phyloP scores from a whole-genome alignment of 441 rosid genomes.

The Sinapis alba region DNA sequence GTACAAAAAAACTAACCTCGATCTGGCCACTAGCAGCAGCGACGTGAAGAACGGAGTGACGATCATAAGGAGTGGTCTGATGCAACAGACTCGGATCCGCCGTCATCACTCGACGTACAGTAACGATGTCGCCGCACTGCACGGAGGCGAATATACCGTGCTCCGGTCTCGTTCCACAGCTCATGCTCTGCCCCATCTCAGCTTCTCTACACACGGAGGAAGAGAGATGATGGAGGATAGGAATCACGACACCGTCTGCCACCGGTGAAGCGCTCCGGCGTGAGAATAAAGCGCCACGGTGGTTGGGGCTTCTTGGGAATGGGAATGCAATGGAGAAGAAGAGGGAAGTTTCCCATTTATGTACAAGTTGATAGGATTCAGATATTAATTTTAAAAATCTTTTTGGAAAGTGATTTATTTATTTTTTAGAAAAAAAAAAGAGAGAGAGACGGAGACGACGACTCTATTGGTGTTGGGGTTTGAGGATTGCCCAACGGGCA shows the following conservation, averaged over 20 bases:
- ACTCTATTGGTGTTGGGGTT: background rate
- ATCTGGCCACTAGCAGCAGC: slow-evolving; percentile 98
- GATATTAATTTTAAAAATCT: slow-evolving; percentile 25
- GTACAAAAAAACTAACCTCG: slow-evolving; percentile 55
- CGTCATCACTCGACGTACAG: slow-evolving; percentile 52
- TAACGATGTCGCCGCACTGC: slow-evolving; percentile 64
- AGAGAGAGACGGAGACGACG: background rate
- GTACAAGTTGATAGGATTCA: slow-evolving; percentile 28
- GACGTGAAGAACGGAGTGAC: slow-evolving; percentile 80
- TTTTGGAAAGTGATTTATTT: background rate
- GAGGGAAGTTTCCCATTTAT: slow-evolving; percentile 43
- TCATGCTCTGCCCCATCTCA: slow-evolving; percentile 88
- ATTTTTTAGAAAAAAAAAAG: background rate
- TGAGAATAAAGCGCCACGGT: slow-evolving; percentile 43
- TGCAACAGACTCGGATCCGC: slow-evolving; percentile 57
- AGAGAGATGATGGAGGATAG: background rate
- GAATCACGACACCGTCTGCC: slow-evolving; percentile 52
- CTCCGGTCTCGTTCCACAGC: slow-evolving; percentile 70
- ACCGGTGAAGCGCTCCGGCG: slow-evolving; percentile 48
- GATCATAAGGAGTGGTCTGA: slow-evolving; percentile 68
- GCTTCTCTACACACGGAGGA: background rate
- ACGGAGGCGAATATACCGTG: slow-evolving; percentile 70
- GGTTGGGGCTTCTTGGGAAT: background rate
- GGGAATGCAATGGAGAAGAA: slow-evolving; percentile 31
- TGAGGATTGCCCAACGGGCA: slow-evolving; percentile 39